Evolutionary conservation across 2,329 filamentous ascomycete species (phyloP).

Genomic region (Ophiostoma triangulosporum): DNA sequence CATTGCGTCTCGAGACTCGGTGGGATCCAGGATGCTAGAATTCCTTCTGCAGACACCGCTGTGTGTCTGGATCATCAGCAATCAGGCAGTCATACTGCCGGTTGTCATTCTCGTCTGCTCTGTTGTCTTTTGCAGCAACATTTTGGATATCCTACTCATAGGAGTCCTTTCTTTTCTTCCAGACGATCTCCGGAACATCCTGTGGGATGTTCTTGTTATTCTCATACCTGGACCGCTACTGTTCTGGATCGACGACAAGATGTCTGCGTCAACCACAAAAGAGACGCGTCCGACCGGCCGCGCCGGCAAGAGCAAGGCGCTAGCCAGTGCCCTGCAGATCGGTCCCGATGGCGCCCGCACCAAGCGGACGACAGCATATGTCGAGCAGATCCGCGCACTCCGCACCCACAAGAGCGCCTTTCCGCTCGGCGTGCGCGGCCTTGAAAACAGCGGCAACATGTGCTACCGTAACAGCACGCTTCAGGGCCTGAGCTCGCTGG

Average conservation of each 20-base stretch:
- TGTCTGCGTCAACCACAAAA: conserved; percentile 29
- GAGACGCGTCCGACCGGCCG: too few relatives aligned
- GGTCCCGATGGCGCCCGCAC: conserved; percentile 22
- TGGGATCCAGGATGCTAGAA: not conserved
- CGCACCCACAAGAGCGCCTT: not conserved
- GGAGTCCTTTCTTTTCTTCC: too few relatives aligned
- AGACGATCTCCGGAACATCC: too few relatives aligned
- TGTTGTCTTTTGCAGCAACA: too few relatives aligned
- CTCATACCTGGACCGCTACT: too few relatives aligned
- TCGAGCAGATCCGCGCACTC: too few relatives aligned
- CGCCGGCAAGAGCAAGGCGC: not conserved
- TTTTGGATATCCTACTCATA: too few relatives aligned
- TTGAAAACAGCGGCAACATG: conserved; percentile 88
- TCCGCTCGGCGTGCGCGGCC: conserved; percentile 43
- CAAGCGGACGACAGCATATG: not conserved
- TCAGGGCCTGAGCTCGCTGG: conserved; percentile 67
- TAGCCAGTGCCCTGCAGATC: conserved; percentile 6
- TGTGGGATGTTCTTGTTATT: too few relatives aligned
- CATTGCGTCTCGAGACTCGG: not conserved
- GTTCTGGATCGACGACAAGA: conserved; percentile 17
- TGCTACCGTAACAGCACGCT: conserved; percentile 97
- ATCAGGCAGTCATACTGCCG: too few relatives aligned
- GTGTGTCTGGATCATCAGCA: too few relatives aligned
- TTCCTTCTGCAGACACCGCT: conserved; percentile 17
- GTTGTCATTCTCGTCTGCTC: too few relatives aligned